Evolutionary conservation across 2,329 filamentous ascomycete species (phyloP).

Genomic region (Botrytis squamosa): DNA sequence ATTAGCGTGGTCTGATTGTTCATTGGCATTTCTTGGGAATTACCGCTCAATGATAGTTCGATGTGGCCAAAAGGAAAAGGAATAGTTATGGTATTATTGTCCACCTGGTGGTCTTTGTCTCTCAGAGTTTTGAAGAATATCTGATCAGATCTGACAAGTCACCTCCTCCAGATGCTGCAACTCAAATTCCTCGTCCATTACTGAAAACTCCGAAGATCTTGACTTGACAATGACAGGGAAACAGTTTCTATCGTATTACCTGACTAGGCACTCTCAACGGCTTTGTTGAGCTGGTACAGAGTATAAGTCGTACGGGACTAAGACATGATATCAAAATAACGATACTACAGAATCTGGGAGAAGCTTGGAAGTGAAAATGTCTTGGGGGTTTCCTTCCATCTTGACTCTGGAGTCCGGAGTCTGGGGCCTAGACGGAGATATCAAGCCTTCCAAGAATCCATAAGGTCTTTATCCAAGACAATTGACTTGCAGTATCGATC

Average conservation of each 20-base stretch:
- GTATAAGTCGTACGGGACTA: neutral
- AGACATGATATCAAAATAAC: conserved; percentile 16
- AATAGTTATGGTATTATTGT: neutral
- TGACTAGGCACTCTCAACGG: conserved; percentile 9
- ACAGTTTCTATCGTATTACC: neutral
- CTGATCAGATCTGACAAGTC: neutral
- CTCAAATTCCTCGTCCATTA: neutral
- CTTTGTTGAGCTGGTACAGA: conserved; percentile 9
- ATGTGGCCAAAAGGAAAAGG: neutral
- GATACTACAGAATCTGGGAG: conserved; percentile 12
- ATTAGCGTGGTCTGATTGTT: conserved; percentile 18
- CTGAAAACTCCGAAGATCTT: neutral
- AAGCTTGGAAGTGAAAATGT: conserved; percentile 5
- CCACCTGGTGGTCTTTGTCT: too few species aligned
- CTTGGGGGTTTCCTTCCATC: neutral
- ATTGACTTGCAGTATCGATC: neutral
- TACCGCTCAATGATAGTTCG: neutral
- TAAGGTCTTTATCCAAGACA: neutral
- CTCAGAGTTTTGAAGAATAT: neutral
- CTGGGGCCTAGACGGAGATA: neutral
- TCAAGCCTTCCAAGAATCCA: neutral
- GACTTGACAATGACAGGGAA: conserved; percentile 3
- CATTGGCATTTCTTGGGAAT: neutral
- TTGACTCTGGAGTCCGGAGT: neutral
- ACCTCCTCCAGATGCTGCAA: neutral